Conservation (phyloP, 2,329 filamentous ascomycete genomes). For the Hypoxylon sp. region DNA sequence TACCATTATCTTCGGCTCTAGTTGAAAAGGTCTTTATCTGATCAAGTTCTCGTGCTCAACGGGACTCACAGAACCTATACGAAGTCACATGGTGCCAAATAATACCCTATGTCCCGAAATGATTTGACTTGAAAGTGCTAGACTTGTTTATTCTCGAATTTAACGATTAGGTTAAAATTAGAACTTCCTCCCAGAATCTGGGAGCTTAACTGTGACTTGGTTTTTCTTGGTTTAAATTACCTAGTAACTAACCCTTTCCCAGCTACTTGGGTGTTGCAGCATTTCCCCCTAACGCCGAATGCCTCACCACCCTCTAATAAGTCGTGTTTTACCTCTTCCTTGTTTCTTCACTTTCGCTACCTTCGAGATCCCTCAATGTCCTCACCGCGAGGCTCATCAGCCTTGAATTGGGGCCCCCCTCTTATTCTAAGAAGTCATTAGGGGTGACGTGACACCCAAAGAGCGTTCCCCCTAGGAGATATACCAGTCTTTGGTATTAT, state of each 20-base stretch:
- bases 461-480: neutral
- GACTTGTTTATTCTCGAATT: neutral
- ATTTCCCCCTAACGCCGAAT: neutral
- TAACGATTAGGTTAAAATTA: slow-evolving; percentile 4
- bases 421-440: neutral
- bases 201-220: neutral
- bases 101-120: neutral
- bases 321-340: neutral
- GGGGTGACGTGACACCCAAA: neutral
- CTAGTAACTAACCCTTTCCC: neutral
- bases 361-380: neutral
- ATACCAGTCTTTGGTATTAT: neutral
- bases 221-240: neutral
- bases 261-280: neutral
- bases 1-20: neutral
- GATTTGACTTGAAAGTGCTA: neutral
- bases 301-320: neutral
- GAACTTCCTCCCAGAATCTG: neutral
- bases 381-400: neutral
- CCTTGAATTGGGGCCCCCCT: neutral
- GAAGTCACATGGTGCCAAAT: neutral
- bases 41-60: neutral
- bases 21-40: neutral
- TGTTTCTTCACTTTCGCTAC: neutral
- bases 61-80: neutral